Evolutionary conservation across 1,284 basidiomycete genomes (phyloP).

Genomic region (Malassezia slooffiae): DNA sequence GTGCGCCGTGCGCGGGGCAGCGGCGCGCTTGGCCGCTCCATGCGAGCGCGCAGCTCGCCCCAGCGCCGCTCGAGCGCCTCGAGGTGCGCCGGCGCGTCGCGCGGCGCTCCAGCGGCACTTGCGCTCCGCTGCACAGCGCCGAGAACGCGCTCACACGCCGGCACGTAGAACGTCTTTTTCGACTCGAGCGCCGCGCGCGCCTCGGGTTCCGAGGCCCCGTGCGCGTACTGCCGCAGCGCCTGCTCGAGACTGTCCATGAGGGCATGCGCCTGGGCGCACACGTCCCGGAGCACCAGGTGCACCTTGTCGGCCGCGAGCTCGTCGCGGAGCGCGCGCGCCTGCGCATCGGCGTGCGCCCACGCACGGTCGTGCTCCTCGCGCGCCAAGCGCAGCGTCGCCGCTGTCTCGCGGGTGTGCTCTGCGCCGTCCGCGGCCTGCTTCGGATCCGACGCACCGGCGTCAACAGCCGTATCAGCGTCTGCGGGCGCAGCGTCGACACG

Average conservation of each 20-base stretch:
- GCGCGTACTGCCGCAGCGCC: not conserved
- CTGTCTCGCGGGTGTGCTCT: too few relatives aligned
- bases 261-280: slow-evolving; percentile 6
- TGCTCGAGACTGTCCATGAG: slow-evolving; percentile 2
- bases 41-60: too few relatives aligned
- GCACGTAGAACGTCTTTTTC: not conserved
- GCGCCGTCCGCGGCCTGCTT: too few relatives aligned
- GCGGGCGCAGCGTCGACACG: too few relatives aligned
- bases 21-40: too few relatives aligned
- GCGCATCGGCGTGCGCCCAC: not conserved
- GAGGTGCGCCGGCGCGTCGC: not conserved
- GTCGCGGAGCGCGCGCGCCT: not conserved
- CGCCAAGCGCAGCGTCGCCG: too few relatives aligned
- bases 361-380: too few relatives aligned
- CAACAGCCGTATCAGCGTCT: too few relatives aligned
- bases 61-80: not conserved
- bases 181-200: not conserved
- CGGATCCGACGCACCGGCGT: too few relatives aligned
- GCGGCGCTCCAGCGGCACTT: not conserved
- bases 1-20: too few relatives aligned
- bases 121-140: not conserved
- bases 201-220: too few relatives aligned
- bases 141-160: not conserved
- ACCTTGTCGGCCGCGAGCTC: slow-evolving; percentile 5
- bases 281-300: slow-evolving; percentile 3